These are phyloP conservation scores for Penicillium glabrum DNA, from an alignment of 2,329 filamentous ascomycete genomes.

Conservation along the genomic window DNA sequence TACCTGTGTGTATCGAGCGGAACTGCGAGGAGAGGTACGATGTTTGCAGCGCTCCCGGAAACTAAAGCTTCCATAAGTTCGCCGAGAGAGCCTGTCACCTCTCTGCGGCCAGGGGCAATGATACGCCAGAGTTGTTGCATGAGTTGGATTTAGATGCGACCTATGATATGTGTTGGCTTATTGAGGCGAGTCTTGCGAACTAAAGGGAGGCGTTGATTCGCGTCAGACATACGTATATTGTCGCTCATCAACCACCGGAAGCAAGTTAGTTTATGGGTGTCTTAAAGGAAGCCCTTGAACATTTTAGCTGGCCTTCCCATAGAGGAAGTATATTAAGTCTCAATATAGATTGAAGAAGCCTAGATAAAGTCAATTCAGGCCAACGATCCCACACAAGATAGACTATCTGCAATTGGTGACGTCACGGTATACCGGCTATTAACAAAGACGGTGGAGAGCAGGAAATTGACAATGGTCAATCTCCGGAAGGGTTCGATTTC, in stretches of 20 bases:
- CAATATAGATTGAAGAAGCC: no score
- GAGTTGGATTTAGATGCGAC: background rate
- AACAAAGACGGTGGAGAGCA: no score
- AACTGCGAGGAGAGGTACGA: conserved; percentile 17
- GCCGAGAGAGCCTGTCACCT: conserved; percentile 9
- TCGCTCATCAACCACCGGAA: background rate
- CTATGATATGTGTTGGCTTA: background rate
- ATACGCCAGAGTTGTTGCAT: conserved; percentile 15
- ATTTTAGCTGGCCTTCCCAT: no score
- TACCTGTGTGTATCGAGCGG: conserved; percentile 15
- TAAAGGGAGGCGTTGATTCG: background rate
- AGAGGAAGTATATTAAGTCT: no score
- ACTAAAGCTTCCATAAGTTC: conserved; percentile 14
- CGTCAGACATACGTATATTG: background rate
- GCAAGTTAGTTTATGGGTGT: background rate
- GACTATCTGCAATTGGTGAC: no score
- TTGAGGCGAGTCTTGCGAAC: background rate
- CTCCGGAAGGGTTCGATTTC: no score
- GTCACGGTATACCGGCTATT: no score
- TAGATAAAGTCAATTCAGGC: no score
- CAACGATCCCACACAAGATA: no score
- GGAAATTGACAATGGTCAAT: no score
- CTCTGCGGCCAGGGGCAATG: conserved; percentile 13
- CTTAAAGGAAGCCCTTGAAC: background rate
- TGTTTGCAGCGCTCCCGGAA: conserved; percentile 11